Evolutionary conservation across 768 basidiomycete genomes (phyloP), one percentile per base, ranked within the genome.

Genomic region (Kwoniella sp.): DNA sequence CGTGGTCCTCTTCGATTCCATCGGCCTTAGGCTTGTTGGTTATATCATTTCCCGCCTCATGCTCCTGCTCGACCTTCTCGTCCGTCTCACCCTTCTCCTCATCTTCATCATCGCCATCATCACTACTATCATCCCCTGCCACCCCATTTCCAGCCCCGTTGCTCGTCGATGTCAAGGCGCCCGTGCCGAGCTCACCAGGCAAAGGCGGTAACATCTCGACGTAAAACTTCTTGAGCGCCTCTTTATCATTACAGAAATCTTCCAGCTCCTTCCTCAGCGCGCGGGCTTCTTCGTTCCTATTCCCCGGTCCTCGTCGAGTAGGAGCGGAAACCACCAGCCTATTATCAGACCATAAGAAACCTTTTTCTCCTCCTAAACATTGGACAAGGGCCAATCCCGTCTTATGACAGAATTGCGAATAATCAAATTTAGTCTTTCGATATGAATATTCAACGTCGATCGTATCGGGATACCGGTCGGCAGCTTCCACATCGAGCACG

Each of bases 341-440:
- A 77, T 97, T 97, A 58, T 90, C 93, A 69, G 92, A 83, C 83
- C 94, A 95, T 63, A 92, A 80, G 79, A 92, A 94, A 0, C 93
- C 92, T 58, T 88, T 83, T 2, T 83, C 78, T 1, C 88, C 90
- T 1, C 89, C 90, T 4, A 93, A 73, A 62, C 95, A 88, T 77
- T 96, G 92, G 9, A 92, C 87, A 74, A 97, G 92, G 9, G 91
- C 92, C 24, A 90, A 86, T 1, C 96, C 96, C 4, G 89, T 86
- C 53, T 88, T 87, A 74, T 96, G 95, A 29, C 96, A 89, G 77
- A 91, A 97, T 76, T 98, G 95, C 21, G 92, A 90, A 80, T 92
- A 86, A 67, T 85, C 84, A 82, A 87, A 90, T 3, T 87, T 84
- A 46, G 86, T 60, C 81, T 40, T 67, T 15, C 94, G 88, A 76